phyloP scores from a whole-genome alignment of 176 grass and related monocot genomes.

The Lolium multiflorum region DNA sequence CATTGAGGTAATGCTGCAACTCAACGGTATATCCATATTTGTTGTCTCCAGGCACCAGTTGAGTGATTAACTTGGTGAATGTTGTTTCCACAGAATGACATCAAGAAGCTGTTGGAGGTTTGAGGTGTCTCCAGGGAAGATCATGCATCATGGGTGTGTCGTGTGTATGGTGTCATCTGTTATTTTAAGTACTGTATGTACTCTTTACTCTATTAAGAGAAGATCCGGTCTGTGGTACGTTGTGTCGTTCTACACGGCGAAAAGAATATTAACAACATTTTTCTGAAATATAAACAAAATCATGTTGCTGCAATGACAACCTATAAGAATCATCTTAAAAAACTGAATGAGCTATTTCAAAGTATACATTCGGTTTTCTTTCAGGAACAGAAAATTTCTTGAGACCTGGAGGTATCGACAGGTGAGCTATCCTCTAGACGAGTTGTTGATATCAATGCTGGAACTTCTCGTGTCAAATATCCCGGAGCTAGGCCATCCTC shows the following conservation, averaged over 20 bases:
- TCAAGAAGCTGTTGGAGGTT: conserved; percentile 55
- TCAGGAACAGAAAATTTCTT: conserved; percentile 31
- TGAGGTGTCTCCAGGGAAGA: conserved; percentile 34
- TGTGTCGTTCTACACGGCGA: not conserved
- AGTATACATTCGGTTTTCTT: conserved; percentile 38
- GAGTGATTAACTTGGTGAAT: not conserved
- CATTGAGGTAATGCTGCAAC: conserved; percentile 55
- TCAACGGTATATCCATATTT: not conserved
- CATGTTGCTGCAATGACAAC: conserved; percentile 6
- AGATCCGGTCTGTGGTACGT: not conserved
- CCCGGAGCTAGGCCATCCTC: conserved; percentile 63
- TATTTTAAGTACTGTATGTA: not conserved
- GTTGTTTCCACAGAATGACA: conserved; percentile 57
- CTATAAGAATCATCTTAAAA: conserved; percentile 56
- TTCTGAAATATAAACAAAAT: not conserved
- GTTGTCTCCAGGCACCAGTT: not conserved
- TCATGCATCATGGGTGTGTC: not conserved
- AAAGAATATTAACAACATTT: not conserved
- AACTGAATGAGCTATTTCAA: conserved; percentile 53
- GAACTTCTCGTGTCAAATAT: conserved; percentile 66
- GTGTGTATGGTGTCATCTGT: not conserved
- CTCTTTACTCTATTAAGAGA: not conserved
- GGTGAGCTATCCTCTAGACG: conserved; percentile 75
- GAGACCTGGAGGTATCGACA: conserved; percentile 43
- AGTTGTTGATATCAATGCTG: conserved; percentile 90